A percentile compares a stretch with the other conserved stretches of the same genome.
phyloP scores from a whole-genome alignment of 1,139 yeast species.

The Candida tropicalis region DNA sequence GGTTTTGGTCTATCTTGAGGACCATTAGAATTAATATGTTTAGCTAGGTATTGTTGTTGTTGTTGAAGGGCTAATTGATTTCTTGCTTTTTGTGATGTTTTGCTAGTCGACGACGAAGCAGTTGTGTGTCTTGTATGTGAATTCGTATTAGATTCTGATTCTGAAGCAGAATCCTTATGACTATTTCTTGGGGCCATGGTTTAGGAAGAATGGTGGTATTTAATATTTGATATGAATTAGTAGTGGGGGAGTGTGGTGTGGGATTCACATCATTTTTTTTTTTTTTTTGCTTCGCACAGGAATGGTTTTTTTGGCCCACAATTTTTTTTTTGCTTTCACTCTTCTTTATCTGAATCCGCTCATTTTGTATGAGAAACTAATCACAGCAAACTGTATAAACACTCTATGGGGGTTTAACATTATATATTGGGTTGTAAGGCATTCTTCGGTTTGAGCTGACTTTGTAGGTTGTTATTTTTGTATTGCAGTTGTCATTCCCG shows the following conservation, averaged over 20 bases:
- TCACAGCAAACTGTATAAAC: too few relatives aligned
- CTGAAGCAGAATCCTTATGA: conserved; percentile 44
- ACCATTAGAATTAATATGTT: conserved; percentile 66
- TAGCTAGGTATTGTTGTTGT: conserved; percentile 59
- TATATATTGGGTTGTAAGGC: too few relatives aligned
- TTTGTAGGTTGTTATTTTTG: too few relatives aligned
- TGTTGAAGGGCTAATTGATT: conserved; percentile 60
- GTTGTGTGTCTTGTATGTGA: conserved; percentile 10
- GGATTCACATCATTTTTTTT: not conserved
- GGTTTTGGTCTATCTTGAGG: conserved; percentile 53
- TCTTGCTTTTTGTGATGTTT: conserved; percentile 55
- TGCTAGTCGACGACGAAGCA: conserved; percentile 20
- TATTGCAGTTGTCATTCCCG: too few relatives aligned
- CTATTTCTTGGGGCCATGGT: conserved; percentile 9
- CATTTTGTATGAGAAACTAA: too few relatives aligned
- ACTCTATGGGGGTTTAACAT: too few relatives aligned
- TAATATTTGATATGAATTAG: too few relatives aligned
- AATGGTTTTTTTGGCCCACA: too few relatives aligned
- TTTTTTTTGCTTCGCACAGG: too few relatives aligned
- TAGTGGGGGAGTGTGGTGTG: not conserved
- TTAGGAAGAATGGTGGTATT: not conserved
- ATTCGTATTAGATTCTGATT: conserved; percentile 34
- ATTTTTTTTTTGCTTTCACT: too few relatives aligned
- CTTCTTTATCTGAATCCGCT: too few relatives aligned
- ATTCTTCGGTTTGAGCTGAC: too few relatives aligned